Conservation (phyloP, 768 basidiomycete species). For the Austroboletus eburneus region DNA sequence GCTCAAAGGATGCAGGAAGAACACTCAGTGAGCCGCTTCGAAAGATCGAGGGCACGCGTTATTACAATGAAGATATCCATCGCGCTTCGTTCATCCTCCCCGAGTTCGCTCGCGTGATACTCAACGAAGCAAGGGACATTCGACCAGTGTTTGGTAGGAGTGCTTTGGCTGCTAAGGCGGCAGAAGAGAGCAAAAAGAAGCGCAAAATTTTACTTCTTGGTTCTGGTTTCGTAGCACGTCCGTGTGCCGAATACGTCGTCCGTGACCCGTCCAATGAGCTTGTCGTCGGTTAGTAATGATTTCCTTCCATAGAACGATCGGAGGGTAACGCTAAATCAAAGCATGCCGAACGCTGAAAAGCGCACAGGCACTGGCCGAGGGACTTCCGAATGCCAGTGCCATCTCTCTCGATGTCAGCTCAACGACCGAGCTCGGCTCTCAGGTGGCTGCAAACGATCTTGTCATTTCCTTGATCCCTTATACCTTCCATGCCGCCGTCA, state of each 20-base stretch:
- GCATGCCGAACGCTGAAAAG: slow-evolving; percentile 85
- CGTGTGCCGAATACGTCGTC: slow-evolving; percentile 93
- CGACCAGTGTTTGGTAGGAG: slow-evolving; percentile 72
- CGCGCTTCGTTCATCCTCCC: slow-evolving; percentile 82
- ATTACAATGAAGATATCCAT: slow-evolving; percentile 86
- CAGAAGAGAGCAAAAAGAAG: slow-evolving; percentile 48
- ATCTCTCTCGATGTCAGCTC: slow-evolving; percentile 80
- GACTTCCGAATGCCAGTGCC: slow-evolving; percentile 66
- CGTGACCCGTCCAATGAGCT: slow-evolving; percentile 77
- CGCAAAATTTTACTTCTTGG: slow-evolving; percentile 81
- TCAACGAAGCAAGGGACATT: slow-evolving; percentile 70
- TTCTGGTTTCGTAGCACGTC: slow-evolving; percentile 91
- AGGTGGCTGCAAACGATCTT: slow-evolving; percentile 82
- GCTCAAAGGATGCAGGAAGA: slow-evolving; percentile 69
- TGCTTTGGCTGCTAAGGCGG: slow-evolving; percentile 40
- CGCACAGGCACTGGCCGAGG: slow-evolving; percentile 64
- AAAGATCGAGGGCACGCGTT: slow-evolving; percentile 63
- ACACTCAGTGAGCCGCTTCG: slow-evolving; percentile 73
- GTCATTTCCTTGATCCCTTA: slow-evolving; percentile 98
- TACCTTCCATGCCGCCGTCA: slow-evolving; percentile 83
- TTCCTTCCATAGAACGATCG: background rate
- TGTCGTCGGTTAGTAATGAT: slow-evolving; percentile 62
- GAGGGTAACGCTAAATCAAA: slow-evolving; percentile 25
- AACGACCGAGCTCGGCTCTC: slow-evolving; percentile 67
- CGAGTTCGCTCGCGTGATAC: slow-evolving; percentile 76